These are phyloP conservation scores for Lasiodiplodia theobromae DNA, from an alignment of 2,329 filamentous ascomycete genomes.

Conservation along the genomic window DNA sequence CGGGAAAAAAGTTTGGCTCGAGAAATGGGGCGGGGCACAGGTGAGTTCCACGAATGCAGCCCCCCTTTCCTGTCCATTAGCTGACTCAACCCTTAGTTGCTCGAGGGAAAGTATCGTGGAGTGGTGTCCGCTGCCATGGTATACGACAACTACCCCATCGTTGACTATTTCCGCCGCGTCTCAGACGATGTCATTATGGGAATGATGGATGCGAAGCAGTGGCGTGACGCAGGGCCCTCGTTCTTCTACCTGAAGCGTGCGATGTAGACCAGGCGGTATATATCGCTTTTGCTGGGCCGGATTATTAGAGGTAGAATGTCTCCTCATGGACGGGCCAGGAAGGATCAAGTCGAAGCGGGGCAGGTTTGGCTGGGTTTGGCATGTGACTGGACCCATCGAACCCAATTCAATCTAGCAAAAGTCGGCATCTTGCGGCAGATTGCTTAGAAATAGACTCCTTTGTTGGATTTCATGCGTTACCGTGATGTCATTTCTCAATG, in stretches of 20 bases:
- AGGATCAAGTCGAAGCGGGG: too few species aligned
- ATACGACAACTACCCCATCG: constrained; percentile 41
- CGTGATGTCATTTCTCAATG: neutral
- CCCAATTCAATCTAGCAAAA: too few species aligned
- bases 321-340: too few species aligned
- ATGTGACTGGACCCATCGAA: too few species aligned
- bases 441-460: neutral
- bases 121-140: constrained; percentile 41
- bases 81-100: constrained; percentile 30
- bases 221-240: too few species aligned
- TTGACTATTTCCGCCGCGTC: constrained; percentile 41
- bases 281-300: too few species aligned
- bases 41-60: neutral
- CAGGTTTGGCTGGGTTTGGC: too few species aligned
- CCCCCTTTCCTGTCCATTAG: neutral
- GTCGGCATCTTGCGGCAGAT: too few species aligned
- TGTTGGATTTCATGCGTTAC: neutral
- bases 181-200: constrained; percentile 38
- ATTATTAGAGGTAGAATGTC: too few species aligned
- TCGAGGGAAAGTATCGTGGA: constrained; percentile 37
- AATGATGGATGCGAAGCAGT: constrained; percentile 38
- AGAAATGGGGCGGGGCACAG: neutral
- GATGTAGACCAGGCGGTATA: too few species aligned
- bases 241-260: too few species aligned
- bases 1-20: neutral